These are phyloP conservation scores for Chytridiales sp. DNA, from an alignment of 371 early-diverging fungal species.

Conservation along the genomic window DNA sequence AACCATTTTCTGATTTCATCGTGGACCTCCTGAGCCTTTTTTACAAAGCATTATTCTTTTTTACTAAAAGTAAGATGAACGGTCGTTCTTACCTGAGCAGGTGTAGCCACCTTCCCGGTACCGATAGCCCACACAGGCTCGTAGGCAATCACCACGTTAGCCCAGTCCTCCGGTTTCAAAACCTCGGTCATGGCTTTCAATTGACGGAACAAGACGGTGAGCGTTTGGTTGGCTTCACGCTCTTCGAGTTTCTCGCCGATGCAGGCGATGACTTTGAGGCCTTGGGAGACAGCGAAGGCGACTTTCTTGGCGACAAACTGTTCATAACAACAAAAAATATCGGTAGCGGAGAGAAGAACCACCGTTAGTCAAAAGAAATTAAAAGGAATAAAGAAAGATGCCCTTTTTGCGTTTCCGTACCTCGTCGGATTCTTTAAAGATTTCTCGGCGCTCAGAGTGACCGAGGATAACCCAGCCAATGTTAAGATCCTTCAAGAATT, in stretches of 20 bases:
- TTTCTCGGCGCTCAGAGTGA: constrained; percentile 98
- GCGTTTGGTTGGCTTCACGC: constrained; percentile 85
- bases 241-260: constrained; percentile 96
- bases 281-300: constrained; percentile 80
- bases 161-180: constrained; percentile 69
- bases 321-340: not conserved
- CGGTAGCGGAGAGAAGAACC: not conserved
- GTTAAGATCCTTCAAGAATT: constrained; percentile 93
- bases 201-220: constrained; percentile 87
- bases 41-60: not conserved
- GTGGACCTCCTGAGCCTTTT: constrained; percentile 94
- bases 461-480: constrained; percentile 97
- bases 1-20: constrained; percentile 86
- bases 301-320: constrained; percentile 83
- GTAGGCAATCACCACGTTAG: constrained; percentile 96
- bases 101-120: constrained; percentile 97
- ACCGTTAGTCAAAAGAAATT: not conserved
- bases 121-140: constrained; percentile 99
- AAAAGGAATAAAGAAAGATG: not conserved
- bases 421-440: constrained; percentile 89
- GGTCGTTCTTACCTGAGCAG: constrained; percentile 61
- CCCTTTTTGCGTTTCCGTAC: constrained; percentile 33
- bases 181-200: constrained; percentile 71
- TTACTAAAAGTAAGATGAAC: constrained; percentile 22
- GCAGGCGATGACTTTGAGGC: constrained; percentile 95